Evolutionary conservation across 2,329 filamentous ascomycete genomes (phyloP).

Genomic region (Epichloe elymi): DNA sequence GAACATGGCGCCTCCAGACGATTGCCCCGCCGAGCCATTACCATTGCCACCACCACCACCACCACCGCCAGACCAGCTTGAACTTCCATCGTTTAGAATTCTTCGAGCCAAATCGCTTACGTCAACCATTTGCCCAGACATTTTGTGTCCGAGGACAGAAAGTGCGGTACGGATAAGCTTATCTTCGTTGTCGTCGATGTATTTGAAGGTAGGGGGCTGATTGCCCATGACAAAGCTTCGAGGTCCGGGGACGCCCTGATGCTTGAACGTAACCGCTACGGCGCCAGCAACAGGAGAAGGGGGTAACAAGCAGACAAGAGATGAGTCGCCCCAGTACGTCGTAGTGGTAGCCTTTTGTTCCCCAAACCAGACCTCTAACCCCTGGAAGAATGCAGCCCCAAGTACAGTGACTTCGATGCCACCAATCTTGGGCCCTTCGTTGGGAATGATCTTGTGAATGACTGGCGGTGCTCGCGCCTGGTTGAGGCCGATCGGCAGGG

Average conservation of each 20-base stretch:
- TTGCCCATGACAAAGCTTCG: conserved; percentile 24
- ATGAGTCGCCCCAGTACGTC: conserved; percentile 67
- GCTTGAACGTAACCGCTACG: conserved; percentile 58
- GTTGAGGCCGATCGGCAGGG: conserved; percentile 34
- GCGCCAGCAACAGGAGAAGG: conserved; percentile 53
- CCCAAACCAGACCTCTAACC: conserved; percentile 75
- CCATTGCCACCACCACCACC: conserved; percentile 9
- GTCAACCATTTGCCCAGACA: conserved; percentile 49
- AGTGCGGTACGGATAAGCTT: conserved; percentile 55
- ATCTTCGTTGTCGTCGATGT: conserved; percentile 58
- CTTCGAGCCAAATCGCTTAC: conserved; percentile 47
- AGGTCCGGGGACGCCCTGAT: conserved; percentile 29
- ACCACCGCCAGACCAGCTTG: conserved; percentile 30
- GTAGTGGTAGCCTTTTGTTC: conserved; percentile 51
- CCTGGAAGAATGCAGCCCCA: conserved; percentile 65
- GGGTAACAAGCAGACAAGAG: conserved; percentile 67
- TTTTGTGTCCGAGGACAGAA: conserved; percentile 49
- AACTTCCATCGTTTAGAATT: conserved; percentile 38
- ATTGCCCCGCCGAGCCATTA: conserved; percentile 21
- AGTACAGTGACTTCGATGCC: conserved; percentile 80
- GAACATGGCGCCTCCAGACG: conserved; percentile 30
- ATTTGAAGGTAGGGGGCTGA: conserved; percentile 51
- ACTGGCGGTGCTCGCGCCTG: conserved; percentile 37
- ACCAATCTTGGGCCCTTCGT: conserved; percentile 67
- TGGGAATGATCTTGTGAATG: conserved; percentile 74